Percentiles rank a stretch among this genome's conserved stretches.
These are phyloP conservation scores for Neofusicoccum sp. DNA, from an alignment of 2,329 filamentous ascomycete genomes.

Conservation along the genomic window DNA sequence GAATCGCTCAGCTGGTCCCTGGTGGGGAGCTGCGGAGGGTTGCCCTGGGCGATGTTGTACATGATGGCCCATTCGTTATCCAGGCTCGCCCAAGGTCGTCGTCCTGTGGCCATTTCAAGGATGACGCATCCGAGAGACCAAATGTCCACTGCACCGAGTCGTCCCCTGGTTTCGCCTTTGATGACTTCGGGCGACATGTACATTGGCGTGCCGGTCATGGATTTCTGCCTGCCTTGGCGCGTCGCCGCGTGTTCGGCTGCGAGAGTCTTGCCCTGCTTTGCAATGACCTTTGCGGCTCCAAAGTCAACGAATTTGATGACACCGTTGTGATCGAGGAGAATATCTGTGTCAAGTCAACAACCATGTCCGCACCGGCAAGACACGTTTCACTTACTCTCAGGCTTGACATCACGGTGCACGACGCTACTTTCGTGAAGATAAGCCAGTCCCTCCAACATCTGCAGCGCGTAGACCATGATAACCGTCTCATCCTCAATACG, in stretches of 20 bases:
- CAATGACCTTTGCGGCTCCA: constrained; percentile 94
- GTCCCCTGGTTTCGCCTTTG: constrained; percentile 72
- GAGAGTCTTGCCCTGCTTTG: constrained; percentile 85
- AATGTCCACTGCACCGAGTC: constrained; percentile 85
- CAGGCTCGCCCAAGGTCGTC: constrained; percentile 88
- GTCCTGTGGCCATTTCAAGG: constrained; percentile 93
- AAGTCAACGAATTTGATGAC: constrained; percentile 99
- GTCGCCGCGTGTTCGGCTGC: constrained; percentile 61
- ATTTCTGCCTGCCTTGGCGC: constrained; percentile 62
- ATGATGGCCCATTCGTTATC: constrained; percentile 99
- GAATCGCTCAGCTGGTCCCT: constrained; percentile 77
- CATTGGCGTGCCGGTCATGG: constrained; percentile 98
- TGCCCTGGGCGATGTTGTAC: constrained; percentile 99
- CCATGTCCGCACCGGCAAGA: no score
- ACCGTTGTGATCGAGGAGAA: constrained; percentile 93
- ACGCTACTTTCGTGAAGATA: constrained; percentile 92
- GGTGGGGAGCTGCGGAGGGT: constrained; percentile 80
- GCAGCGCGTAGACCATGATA: constrained; percentile 92
- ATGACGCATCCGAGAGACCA: constrained; percentile 98
- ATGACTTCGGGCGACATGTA: constrained; percentile 99
- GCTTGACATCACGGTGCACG: constrained; percentile 96
- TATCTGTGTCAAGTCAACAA: constrained; percentile 57
- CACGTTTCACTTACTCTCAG: constrained; percentile 68
- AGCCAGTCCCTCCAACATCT: constrained; percentile 88
- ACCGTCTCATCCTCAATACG: constrained; percentile 97